Conservation (phyloP, 148 eudicot genomes). For the Fallopia convolvulus region DNA sequence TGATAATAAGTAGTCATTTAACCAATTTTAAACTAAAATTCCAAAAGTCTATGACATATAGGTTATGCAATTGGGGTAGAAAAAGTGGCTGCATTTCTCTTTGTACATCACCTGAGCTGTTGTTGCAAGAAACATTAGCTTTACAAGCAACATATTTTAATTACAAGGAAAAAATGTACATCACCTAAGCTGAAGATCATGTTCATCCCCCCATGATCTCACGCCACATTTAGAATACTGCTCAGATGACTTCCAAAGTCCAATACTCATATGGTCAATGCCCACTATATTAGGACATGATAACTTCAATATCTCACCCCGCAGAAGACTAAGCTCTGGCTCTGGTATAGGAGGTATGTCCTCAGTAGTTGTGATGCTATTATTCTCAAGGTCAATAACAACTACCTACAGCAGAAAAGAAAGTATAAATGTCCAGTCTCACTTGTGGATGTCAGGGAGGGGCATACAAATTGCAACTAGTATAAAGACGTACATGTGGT, state of each 20-base stretch:
- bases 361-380: conserved; percentile 77
- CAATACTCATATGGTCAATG: conserved; percentile 62
- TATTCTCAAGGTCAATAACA: conserved; percentile 88
- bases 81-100: neutral
- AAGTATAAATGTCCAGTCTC: conserved; percentile 12
- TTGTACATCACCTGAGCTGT: neutral
- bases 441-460: neutral
- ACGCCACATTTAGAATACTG: conserved; percentile 36
- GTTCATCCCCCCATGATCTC: conserved; percentile 81
- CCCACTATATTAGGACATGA: conserved; percentile 73
- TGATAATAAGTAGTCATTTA: neutral
- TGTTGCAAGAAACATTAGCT: neutral
- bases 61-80: neutral
- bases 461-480: neutral
- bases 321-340: conserved; percentile 74
- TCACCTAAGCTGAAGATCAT: conserved; percentile 85
- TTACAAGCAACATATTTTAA: neutral
- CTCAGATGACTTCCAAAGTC: conserved; percentile 34
- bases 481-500: neutral
- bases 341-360: conserved; percentile 96
- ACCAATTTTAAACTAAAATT: neutral
- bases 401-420: conserved; percentile 56
- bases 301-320: conserved; percentile 67
- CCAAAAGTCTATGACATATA: neutral
- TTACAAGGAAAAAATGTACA: neutral